Percentiles rank a stretch among this genome's conserved stretches.
Conservation (phyloP, 306 rosid species). For the Prunus mira region DNA sequence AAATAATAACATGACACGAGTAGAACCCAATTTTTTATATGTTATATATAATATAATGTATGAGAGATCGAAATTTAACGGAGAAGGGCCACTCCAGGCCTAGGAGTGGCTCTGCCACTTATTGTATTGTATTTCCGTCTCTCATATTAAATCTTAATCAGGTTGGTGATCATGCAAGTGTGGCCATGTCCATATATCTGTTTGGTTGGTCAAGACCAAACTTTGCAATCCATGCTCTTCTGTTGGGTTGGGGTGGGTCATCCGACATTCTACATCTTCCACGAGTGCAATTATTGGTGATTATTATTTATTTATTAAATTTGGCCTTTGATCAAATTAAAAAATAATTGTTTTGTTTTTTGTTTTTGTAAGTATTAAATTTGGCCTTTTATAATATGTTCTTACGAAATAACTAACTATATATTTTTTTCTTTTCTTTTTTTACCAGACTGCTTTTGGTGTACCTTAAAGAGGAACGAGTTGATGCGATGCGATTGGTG, state of each 20-base stretch:
- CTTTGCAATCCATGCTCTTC: neutral
- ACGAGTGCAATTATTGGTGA: conserved; percentile 5
- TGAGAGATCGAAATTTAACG: no score
- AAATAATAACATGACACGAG: rapidly evolving
- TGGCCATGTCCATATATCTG: neutral
- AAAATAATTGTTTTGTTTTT: no score
- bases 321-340: neutral
- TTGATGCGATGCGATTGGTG: conserved; percentile 2
- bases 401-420: no score
- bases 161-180: neutral
- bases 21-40: no score
- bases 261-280: conserved; percentile 21
- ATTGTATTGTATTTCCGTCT: no score
- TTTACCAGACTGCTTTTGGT: neutral
- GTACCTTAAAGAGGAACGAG: neutral
- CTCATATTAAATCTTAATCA: neutral
- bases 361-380: neutral
- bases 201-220: neutral
- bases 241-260: neutral
- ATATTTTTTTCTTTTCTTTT: no score
- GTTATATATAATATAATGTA: no score
- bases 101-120: no score
- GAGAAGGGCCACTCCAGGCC: no score
- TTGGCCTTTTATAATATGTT: neutral
- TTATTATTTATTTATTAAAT: conserved; percentile 6